Base-by-base conservation (phyloP, 148 eudicot species). In the Vaccinium macrocarpon region DNA sequence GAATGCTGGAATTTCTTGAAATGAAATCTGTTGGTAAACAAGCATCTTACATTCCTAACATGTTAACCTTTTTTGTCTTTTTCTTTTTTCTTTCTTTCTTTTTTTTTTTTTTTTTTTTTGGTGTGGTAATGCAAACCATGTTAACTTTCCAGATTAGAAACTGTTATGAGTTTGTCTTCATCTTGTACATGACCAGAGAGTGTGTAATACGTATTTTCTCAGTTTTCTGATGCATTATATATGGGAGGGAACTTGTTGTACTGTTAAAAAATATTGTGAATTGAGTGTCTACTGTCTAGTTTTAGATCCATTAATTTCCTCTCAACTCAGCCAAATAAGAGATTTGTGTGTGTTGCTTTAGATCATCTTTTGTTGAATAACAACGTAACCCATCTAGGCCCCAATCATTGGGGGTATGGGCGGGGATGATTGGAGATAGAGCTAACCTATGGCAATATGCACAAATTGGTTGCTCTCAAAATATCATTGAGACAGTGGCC, bases 231-330 rank as follows among this genome's bases (percentile, higher is more conserved):
- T 35, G 8, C 19, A 72, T 13, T 52, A 52, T 52, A 25, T 14
- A 21, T 27, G 32, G 27, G 32, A 23, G 46, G 11, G 8, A 53
- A 55, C 27, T 23, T 64, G 29, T 64, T 64, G 71, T 14, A 11
- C 32, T 64, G 27, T 7, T 23, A 11, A 23, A 52, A 77, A 32
- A 46, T 23, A 19, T 48, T 50, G 57, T 10, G 6, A 23, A 49
- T 49, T 76, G 19, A 76, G 80, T 76, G 38, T 76, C 80, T 23
- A 76, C 59, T 76, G 38, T 76, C 80, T 23, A 23, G 57, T 49
- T 76, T 70, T 50, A 50, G 56, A 46, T 76, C 79, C 27, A 9
- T 76, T 23, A 49, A 76, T 46, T 42, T 75, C 50, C 48, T 38
- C 11, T 38, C 11, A 18, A 76, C n/a, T 46, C 14, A 48, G 79